phyloP scores from a whole-genome alignment of 176 grass and related monocot species.

The Avena sativa region DNA sequence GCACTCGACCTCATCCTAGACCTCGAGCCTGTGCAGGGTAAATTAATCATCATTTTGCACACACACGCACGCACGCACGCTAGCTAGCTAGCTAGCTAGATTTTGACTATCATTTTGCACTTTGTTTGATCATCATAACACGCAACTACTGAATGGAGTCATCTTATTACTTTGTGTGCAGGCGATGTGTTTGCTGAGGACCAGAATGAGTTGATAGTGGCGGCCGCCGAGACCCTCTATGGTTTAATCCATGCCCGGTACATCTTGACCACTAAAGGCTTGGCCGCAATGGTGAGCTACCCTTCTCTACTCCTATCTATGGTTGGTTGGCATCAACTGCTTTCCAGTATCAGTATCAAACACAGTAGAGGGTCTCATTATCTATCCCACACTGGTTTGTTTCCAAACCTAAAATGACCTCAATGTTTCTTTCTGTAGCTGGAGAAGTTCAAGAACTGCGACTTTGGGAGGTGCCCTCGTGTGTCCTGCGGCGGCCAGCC shows the following conservation, averaged over 20 bases:
- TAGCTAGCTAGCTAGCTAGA: too few species aligned
- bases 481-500: background rate
- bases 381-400: too few species aligned
- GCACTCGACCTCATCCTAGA: slow-evolving; percentile 5
- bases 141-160: too few species aligned
- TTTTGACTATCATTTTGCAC: too few species aligned
- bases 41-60: background rate
- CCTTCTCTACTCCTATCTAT: background rate
- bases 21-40: slow-evolving; percentile 14
- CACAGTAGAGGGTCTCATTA: too few species aligned
- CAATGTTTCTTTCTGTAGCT: background rate
- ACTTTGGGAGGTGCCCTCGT: slow-evolving; percentile 29
- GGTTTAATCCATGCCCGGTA: slow-evolving; percentile 13
- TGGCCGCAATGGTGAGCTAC: slow-evolving; percentile 23
- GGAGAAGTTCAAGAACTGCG: slow-evolving; percentile 32
- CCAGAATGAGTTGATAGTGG: background rate
- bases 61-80: too few species aligned
- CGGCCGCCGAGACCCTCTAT: background rate
- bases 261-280: slow-evolving; percentile 27
- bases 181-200: slow-evolving; percentile 4
- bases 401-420: too few species aligned
- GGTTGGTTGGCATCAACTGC: too few species aligned
- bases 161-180: background rate
- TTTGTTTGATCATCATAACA: too few species aligned
- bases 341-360: background rate